Evolutionary conservation across 2,329 filamentous ascomycete genomes (phyloP).

Genomic region (Alternaria solani): DNA sequence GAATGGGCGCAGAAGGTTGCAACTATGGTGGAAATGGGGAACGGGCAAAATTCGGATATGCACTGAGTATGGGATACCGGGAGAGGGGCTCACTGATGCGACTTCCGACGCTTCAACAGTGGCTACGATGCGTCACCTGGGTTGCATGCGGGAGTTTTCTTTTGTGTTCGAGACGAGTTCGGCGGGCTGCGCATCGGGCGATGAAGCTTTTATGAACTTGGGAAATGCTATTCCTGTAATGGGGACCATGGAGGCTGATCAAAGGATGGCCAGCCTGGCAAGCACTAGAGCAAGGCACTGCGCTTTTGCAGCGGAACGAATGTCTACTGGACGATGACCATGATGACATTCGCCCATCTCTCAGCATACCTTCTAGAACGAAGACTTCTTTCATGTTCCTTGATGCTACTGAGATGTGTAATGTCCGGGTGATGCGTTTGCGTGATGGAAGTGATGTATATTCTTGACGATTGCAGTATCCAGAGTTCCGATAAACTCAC

Average conservation of each 20-base stretch:
- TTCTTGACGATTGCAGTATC: background rate
- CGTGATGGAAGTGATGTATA: background rate
- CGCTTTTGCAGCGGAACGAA: slow-evolving; percentile 16
- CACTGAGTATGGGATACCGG: slow-evolving; percentile 37
- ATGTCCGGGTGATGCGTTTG: background rate
- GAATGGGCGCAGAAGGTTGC: slow-evolving; percentile 39
- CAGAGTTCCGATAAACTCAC: background rate
- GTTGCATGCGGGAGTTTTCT: slow-evolving; percentile 51
- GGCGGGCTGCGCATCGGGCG: slow-evolving; percentile 31
- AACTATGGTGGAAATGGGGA: slow-evolving; percentile 37
- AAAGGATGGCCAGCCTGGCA: slow-evolving; percentile 27
- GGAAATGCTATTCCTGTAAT: slow-evolving; percentile 10
- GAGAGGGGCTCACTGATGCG: slow-evolving; percentile 34
- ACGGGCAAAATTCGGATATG: slow-evolving; percentile 44
- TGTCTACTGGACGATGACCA: slow-evolving; percentile 29
- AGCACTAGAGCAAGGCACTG: slow-evolving; percentile 28
- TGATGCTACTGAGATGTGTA: background rate
- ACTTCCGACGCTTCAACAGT: slow-evolving; percentile 35
- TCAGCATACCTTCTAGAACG: slow-evolving; percentile 25
- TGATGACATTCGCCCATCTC: slow-evolving; percentile 34
- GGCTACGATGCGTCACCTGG: slow-evolving; percentile 37
- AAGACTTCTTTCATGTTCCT: slow-evolving; percentile 5
- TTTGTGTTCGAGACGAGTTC: slow-evolving; percentile 36
- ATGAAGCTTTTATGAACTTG: slow-evolving; percentile 20
- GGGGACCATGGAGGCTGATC: slow-evolving; percentile 20